Conservation (phyloP, 306 rosid species). For the Castanea crenata region DNA sequence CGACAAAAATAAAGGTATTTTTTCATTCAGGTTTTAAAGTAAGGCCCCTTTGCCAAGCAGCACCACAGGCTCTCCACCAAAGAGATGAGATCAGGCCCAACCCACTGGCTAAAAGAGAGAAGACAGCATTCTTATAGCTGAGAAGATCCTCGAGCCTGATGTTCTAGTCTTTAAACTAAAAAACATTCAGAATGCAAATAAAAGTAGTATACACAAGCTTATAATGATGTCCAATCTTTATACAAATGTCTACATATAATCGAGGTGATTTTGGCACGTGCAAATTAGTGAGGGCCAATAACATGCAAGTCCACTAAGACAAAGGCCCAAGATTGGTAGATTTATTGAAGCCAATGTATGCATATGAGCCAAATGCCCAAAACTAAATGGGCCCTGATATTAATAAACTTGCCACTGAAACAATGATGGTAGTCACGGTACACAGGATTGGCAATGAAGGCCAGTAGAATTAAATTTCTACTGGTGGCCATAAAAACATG, state of each 20-base stretch:
- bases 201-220: neutral
- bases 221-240: neutral
- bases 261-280: neutral
- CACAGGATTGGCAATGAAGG: neutral
- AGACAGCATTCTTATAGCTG: too few species aligned
- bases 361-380: neutral
- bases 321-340: neutral
- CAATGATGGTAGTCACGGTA: neutral
- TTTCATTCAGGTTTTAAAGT: too few species aligned
- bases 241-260: neutral
- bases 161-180: neutral
- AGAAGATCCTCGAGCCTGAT: neutral
- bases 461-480: neutral
- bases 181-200: neutral
- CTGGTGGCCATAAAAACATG: neutral
- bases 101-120: too few species aligned
- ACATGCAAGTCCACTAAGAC: neutral
- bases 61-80: too few species aligned
- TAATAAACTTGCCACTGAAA: neutral
- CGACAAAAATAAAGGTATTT: too few species aligned
- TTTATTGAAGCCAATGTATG: neutral
- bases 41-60: too few species aligned
- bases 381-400: neutral
- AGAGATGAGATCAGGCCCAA: too few species aligned
- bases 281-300: neutral